Percentiles rank a stretch among this genome's conserved stretches.
Evolutionary conservation across 306 rosid species (phyloP).

Genomic region (Amphicarpaea edgeworthii): DNA sequence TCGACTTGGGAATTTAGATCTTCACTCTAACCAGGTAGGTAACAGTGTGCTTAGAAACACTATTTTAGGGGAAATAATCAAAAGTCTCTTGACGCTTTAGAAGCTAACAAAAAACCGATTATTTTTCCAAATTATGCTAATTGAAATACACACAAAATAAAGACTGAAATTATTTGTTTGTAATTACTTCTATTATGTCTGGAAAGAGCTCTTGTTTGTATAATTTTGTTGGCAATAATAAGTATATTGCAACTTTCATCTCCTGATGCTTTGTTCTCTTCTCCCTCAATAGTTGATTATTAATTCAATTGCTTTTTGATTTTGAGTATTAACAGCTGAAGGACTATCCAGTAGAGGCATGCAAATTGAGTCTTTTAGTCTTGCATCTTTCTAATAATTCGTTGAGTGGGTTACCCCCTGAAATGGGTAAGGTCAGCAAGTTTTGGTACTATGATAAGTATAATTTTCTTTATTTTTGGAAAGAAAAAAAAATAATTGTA

Average conservation of each 20-base stretch:
- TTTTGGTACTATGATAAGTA: conserved; percentile 33
- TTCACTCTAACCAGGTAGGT: conserved; percentile 89
- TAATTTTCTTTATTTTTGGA: conserved; percentile 32
- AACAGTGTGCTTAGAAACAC: neutral
- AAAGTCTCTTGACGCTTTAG: neutral
- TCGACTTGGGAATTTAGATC: conserved; percentile 85
- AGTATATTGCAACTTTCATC: neutral
- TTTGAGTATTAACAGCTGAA: conserved; percentile 71
- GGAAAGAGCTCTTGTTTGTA: conserved; percentile 13
- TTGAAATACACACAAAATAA: neutral
- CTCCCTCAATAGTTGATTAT: conserved; percentile 29
- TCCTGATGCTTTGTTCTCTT: conserved; percentile 40
- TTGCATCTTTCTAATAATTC: conserved; percentile 95
- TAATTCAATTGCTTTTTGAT: conserved; percentile 35
- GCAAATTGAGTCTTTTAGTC: conserved; percentile 74
- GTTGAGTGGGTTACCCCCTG: conserved; percentile 87
- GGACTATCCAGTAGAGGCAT: conserved; percentile 93
- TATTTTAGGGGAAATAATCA: neutral
- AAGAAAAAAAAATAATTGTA: conserved; percentile 25
- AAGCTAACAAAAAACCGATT: neutral
- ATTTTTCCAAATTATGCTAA: neutral
- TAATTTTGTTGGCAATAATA: conserved; percentile 31
- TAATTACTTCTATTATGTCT: conserved; percentile 4
- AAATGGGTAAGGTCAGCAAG: conserved; percentile 74
- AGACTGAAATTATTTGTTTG: conserved; percentile 23